phyloP scores from a whole-genome alignment of 1,284 basidiomycete genomes.

The Lentinula novae-zelandiae region DNA sequence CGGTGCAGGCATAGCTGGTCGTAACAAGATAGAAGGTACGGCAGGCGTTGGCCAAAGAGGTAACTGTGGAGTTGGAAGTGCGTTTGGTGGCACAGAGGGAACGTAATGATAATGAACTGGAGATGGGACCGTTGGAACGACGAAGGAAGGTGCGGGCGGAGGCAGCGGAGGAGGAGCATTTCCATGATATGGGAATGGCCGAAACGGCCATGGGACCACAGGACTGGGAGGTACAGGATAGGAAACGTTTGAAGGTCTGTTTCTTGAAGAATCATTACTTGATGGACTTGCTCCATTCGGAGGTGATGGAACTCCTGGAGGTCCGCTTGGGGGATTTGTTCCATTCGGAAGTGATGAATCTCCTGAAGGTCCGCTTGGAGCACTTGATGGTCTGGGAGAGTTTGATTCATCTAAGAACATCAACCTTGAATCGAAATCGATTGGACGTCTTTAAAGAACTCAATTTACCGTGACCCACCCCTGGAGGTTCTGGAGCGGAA shows the following conservation, averaged over 20 bases:
- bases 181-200: not conserved
- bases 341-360: no score
- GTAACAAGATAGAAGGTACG: not conserved
- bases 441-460: no score
- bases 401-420: no score
- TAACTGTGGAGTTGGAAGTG: not conserved
- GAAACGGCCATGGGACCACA: not conserved
- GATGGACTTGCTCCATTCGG: not conserved
- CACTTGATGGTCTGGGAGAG: not conserved
- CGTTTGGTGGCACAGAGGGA: not conserved
- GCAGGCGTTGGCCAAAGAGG: constrained; percentile 7
- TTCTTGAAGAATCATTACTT: not conserved
- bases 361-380: not conserved
- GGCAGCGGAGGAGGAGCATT: not conserved
- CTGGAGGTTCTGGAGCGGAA: not conserved
- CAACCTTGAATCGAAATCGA: no score
- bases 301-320: not conserved
- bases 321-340: not conserved
- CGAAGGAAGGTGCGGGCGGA: not conserved
- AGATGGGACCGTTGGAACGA: not conserved
- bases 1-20: not conserved
- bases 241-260: not conserved
- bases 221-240: not conserved
- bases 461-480: not conserved
- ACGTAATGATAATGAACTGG: not conserved